phyloP scores from a whole-genome alignment of 352 stramenopile genomes.

The Globisporangium nodosum region DNA sequence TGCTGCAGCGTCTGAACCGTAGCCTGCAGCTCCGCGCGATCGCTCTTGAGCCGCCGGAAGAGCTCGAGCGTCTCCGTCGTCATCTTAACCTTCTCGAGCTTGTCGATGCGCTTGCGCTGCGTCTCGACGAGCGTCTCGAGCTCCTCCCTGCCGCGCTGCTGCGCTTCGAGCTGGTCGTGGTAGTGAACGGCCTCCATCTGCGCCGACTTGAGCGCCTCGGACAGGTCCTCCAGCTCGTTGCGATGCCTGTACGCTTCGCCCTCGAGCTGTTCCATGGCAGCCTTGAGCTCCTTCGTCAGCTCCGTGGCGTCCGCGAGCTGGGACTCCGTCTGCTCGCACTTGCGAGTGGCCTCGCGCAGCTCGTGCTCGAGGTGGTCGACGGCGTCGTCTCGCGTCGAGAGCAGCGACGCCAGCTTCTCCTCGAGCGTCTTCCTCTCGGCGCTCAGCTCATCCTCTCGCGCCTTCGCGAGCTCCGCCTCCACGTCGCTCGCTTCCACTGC shows the following conservation, averaged over 20 bases:
- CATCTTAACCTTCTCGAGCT: constrained; percentile 83
- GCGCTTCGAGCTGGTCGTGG: constrained; percentile 38
- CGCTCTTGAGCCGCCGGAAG: constrained; percentile 62
- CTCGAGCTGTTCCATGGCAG: constrained; percentile 44
- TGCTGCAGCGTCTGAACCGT: constrained; percentile 26
- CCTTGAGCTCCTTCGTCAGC: constrained; percentile 31
- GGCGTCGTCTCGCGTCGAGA: constrained; percentile 17
- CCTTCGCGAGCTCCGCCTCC: constrained; percentile 26
- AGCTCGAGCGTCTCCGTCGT: constrained; percentile 63
- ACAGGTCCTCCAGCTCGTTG: constrained; percentile 42
- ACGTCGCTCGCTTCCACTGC: constrained; percentile 30
- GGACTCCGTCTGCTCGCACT: constrained; percentile 21
- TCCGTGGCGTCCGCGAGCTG: constrained; percentile 10
- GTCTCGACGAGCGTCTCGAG: constrained; percentile 40
- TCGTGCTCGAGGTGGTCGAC: constrained; percentile 26
- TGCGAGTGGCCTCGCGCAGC: constrained; percentile 21
- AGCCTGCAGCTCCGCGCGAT: constrained; percentile 40
- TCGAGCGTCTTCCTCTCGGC: constrained; percentile 18
- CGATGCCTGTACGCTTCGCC: constrained; percentile 39
- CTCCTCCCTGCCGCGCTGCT: constrained; percentile 34
- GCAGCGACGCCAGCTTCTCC: constrained; percentile 23
- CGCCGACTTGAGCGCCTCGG: constrained; percentile 44
- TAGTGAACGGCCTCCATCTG: constrained; percentile 51
- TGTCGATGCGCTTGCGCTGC: constrained; percentile 63
- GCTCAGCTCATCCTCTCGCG: constrained; percentile 23